These are phyloP conservation scores for Sporisorium iseilematis-ciliati DNA, from an alignment of 1,284 basidiomycete genomes.

Conservation along the genomic window DNA sequence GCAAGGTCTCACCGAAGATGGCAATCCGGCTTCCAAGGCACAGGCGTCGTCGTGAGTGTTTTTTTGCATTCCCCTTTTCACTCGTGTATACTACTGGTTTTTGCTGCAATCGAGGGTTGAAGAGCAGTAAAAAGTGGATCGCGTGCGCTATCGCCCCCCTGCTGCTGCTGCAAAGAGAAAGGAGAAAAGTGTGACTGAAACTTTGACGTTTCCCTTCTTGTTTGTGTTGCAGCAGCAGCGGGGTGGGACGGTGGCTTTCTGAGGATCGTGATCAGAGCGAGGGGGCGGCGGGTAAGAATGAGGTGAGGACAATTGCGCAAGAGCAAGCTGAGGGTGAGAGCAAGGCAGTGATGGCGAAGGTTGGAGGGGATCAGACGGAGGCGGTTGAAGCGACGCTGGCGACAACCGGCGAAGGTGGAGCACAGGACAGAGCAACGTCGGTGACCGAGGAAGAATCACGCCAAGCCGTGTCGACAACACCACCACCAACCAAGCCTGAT, in stretches of 20 bases:
- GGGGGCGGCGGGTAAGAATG: slow-evolving; percentile 2
- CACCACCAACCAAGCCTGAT: not conserved
- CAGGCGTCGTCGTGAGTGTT: slow-evolving; percentile 46
- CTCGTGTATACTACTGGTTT: slow-evolving; percentile 8
- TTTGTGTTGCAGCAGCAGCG: slow-evolving; percentile 6
- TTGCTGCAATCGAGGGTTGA: not conserved
- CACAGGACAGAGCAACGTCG: not conserved
- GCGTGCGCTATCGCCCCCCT: not conserved
- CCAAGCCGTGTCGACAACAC: not conserved
- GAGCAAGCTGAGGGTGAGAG: not conserved
- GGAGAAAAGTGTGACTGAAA: slow-evolving; percentile 22
- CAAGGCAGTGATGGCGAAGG: not conserved
- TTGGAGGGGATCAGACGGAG: not conserved
- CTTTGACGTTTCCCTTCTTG: not conserved
- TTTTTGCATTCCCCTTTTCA: slow-evolving; percentile 5
- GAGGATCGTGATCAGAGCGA: slow-evolving; percentile 27
- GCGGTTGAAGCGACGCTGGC: not conserved
- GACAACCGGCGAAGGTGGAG: not conserved
- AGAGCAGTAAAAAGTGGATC: not conserved
- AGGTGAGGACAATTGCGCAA: not conserved
- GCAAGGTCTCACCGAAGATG: slow-evolving; percentile 26
- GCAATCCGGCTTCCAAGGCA: slow-evolving; percentile 9
- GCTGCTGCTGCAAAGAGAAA: slow-evolving; percentile 6
- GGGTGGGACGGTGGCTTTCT: slow-evolving; percentile 31
- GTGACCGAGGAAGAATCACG: not conserved